Base-by-base conservation (phyloP, 371 early-diverging fungal species). In the Mortierella sp. region DNA sequence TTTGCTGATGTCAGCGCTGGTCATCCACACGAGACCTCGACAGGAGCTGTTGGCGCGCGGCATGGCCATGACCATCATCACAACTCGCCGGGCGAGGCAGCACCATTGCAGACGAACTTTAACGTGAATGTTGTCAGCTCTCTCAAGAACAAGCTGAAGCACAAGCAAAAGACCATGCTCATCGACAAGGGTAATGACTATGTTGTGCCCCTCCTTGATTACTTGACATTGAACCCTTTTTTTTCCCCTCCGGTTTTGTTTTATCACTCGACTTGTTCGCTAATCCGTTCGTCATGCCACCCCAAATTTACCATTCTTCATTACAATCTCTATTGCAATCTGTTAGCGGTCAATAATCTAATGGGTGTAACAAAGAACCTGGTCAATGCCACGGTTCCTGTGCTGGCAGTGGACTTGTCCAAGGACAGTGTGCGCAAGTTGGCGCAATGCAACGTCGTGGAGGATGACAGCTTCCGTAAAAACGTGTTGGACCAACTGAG, bases 161-260 rank as follows among this genome's bases (percentile, higher is more conserved):
- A 91, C 54, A 91, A 90, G 73, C 91, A 89, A 39, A 87, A 88
- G 61, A 83, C 88, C 19, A 81, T 88, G 65, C 64, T 89, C 26
- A 85, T 84, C 13, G 93, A 92, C 54, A 90, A 92, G 69, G 92
- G 91, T 73, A 82, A 26, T n/a, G n/a, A n/a, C n/a, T n/a, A n/a
- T n/a, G n/a, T n/a, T n/a, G n/a, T n/a, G n/a, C n/a, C n/a, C n/a
- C n/a, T n/a, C n/a, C n/a, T n/a, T n/a, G n/a, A n/a, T n/a, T n/a
- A n/a, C n/a, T n/a, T n/a, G n/a, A n/a, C n/a, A n/a, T n/a, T n/a
- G n/a, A n/a, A n/a, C n/a, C n/a, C n/a, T n/a, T n/a, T n/a, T n/a
- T n/a, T n/a, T n/a, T n/a, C n/a, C n/a, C n/a, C n/a, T n/a, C n/a
- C n/a, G n/a, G n/a, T n/a, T n/a, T n/a, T n/a, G n/a, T n/a, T n/a